Evolutionary conservation across 2,329 filamentous ascomycete species (phyloP).

Genomic region (Tolypocladium cylindrosporum): DNA sequence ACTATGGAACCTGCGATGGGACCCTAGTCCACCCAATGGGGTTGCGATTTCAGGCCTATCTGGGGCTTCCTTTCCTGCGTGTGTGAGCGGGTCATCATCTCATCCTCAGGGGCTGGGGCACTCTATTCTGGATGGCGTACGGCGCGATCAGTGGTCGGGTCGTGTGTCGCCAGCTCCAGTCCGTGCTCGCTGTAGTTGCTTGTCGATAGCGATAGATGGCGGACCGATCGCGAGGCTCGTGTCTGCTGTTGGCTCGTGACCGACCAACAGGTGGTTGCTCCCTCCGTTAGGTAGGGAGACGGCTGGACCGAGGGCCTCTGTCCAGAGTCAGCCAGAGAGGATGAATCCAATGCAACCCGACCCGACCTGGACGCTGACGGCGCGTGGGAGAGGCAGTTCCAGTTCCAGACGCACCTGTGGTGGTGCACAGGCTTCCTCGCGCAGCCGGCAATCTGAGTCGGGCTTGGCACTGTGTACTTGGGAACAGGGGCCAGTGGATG

Average conservation of each 20-base stretch:
- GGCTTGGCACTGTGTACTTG: background rate
- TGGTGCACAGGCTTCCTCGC: background rate
- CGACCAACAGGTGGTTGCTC: background rate
- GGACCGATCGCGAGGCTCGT: background rate
- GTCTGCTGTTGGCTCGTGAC: background rate
- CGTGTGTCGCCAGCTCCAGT: background rate
- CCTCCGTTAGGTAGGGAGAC: background rate
- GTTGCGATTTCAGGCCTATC: background rate
- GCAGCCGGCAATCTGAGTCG: background rate
- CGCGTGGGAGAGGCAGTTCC: background rate
- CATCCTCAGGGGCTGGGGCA: background rate
- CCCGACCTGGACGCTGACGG: background rate
- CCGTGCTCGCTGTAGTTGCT: background rate
- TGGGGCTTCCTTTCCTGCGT: background rate
- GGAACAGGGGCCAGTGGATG: background rate
- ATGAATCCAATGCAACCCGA: background rate
- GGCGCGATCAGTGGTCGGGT: background rate
- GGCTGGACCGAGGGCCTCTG: background rate
- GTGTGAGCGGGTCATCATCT: background rate
- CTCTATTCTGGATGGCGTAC: background rate
- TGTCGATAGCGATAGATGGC: background rate
- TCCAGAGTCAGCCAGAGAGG: background rate
- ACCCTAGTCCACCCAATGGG: background rate
- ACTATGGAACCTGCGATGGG: background rate
- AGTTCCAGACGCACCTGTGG: background rate